Evolutionary conservation across 257 asterid species (phyloP), one percentile per base, ranked within the genome.

Genomic region (Penstemon newberryi): DNA sequence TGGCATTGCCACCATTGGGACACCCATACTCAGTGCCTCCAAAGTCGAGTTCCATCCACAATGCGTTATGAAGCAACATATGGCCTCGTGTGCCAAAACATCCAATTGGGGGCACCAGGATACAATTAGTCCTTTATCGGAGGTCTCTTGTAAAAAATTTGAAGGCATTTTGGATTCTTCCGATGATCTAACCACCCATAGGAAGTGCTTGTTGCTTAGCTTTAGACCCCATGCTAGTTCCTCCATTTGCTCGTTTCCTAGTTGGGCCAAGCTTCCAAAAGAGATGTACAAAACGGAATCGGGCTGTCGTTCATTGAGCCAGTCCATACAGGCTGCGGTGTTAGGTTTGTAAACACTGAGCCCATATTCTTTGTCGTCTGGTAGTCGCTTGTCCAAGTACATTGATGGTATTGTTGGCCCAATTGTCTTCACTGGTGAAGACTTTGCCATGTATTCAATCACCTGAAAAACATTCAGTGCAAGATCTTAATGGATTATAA

Each of bases 371-470:
- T 4, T 66, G 43, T 83, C 85, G 2, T 75, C 82, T 3, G 65
- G 11, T 5, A 80, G 7, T 6, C 76, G 78, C 78, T 77, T 83
- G 84, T 83, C 88, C 40, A 80, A 55, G 72, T 77, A 80, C 83
- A 80, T 67, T 3, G 88, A 83, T 19, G 84, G 85, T 54, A 83
- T 44, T 2, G 81, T 60, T 3, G 85, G 85, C 55, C 85, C 88
- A n/a, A 83, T 80, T 6, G 85, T 67, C 60, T 67, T 83, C 70
- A 75, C 80, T 12, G 56, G 80, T 7, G 58, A 10, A 1, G 12
- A 33, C 60, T 73, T 78, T 4, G 77, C 67, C 80, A 80, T 78
- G 12, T 65, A 60, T 54, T 75, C 71, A 45, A 75, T 77, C 51
- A 82, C 77, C 87, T 82, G 56, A 6, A n/a, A 58, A 12, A 8